Conservation (phyloP, 495 filamentous ascomycete genomes). For the Xylaria bambusicola region DNA sequence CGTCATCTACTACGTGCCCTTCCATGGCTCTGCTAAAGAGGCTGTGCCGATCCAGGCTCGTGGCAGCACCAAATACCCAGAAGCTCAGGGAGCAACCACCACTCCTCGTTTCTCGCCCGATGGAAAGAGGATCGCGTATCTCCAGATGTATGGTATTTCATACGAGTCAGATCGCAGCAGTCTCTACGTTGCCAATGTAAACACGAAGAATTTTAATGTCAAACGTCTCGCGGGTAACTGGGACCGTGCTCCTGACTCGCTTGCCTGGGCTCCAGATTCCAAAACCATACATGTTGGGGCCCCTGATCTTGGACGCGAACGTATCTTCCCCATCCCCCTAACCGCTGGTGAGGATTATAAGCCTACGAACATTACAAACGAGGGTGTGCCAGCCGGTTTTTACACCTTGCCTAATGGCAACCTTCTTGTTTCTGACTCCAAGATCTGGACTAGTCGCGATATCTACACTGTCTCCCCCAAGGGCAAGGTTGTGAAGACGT, state of each 20-base stretch:
- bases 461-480: slow-evolving; percentile 41
- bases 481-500: slow-evolving; percentile 28
- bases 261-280: slow-evolving; percentile 61
- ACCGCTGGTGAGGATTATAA: slow-evolving; percentile 43
- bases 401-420: slow-evolving; percentile 49
- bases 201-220: slow-evolving; percentile 30
- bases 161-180: slow-evolving; percentile 79
- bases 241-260: slow-evolving; percentile 56
- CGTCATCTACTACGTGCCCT: slow-evolving; percentile 62
- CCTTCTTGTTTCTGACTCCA: slow-evolving; percentile 59
- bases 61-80: slow-evolving; percentile 42
- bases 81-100: slow-evolving; percentile 62
- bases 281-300: slow-evolving; percentile 55
- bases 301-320: slow-evolving; percentile 59
- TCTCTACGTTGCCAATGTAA: slow-evolving; percentile 47
- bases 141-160: slow-evolving; percentile 65
- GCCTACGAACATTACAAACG: slow-evolving; percentile 56
- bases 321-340: slow-evolving; percentile 56
- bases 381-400: slow-evolving; percentile 56
- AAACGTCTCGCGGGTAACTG: slow-evolving; percentile 49
- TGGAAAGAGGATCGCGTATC: slow-evolving; percentile 65
- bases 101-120: slow-evolving; percentile 67
- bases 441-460: slow-evolving; percentile 56
- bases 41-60: slow-evolving; percentile 30
- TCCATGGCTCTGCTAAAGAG: slow-evolving; percentile 35